Evolutionary conservation across 2,329 filamentous ascomycete genomes (phyloP), one percentile per base, ranked within the genome.

Genomic region (Botrytis galanthina): DNA sequence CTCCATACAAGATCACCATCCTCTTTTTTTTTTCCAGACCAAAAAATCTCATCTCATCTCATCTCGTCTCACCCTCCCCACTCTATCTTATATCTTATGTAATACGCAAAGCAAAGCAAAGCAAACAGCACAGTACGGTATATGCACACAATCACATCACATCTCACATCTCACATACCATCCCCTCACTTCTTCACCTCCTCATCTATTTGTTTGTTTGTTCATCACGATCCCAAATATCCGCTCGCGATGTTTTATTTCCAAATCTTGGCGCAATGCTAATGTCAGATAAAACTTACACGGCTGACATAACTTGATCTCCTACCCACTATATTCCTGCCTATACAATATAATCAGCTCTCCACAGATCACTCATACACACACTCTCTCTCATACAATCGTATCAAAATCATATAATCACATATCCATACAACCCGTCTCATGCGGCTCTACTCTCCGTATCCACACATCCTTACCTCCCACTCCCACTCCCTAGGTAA

Each of bases 71-170:
- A 63, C 29, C 44, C 18, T 66, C 59, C 69, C 59, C 44, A 66
- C 68, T n/a, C 48, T 16, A 54, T 54, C 48, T 54, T 44, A 39
- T 48, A 67, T 72, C 70, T 72, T 66, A 72, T 66, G 60, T 71
- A 71, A 72, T 51, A 29, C 39, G 46, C 29, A 71, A n/a, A 48
- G 46, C 46, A 71, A n/a, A 48, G 46, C 46, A 48, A 22, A 48
- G 44, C 20, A 48, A 26, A 48, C 20, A 48, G 26, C 26, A 51
- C 48, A 51, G 48, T 54, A 54, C 4, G 29, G 42, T n/a, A 51
- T 7, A n/a, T n/a, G 26, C 32, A 14, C 35, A 54, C 39, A 42
- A 26, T 39, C 69, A 71, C 57, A 54, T 48, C 44, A 42, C 44
- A 63, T 54, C 54, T 48, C 69, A 70, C 12, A n/a, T 54, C 48